These are phyloP conservation scores for Rhizopogon vulgaris DNA, from an alignment of 768 basidiomycete species.

Conservation along the genomic window DNA sequence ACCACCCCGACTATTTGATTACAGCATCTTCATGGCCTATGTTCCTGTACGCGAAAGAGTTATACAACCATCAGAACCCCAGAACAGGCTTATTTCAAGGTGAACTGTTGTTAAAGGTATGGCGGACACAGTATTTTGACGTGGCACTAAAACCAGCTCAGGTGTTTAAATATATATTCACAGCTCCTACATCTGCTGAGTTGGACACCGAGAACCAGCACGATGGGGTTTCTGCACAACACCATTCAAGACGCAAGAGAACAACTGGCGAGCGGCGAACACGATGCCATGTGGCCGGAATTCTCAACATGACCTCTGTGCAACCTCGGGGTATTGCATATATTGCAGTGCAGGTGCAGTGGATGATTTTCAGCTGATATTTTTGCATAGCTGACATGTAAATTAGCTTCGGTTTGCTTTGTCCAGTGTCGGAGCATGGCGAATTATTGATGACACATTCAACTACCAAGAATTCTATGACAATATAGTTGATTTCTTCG, in stretches of 20 bases:
- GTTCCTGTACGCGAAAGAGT: constrained; percentile 11
- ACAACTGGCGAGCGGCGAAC: constrained; percentile 4
- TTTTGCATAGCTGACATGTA: background rate
- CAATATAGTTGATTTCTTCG: constrained; percentile 14
- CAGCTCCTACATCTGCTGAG: constrained; percentile 12
- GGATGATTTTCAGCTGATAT: background rate
- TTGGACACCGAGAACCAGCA: background rate
- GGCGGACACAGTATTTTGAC: background rate
- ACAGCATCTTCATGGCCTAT: constrained; percentile 13
- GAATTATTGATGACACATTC: constrained; percentile 3
- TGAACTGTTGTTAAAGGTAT: constrained; percentile 12
- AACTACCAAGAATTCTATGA: constrained; percentile 10
- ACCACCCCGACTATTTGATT: constrained; percentile 10
- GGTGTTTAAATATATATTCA: constrained; percentile 14
- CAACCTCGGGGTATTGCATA: constrained; percentile 19
- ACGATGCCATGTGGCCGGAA: constrained; percentile 1
- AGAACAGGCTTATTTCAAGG: constrained; percentile 15
- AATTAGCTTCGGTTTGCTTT: constrained; percentile 12
- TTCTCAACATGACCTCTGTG: constrained; percentile 8
- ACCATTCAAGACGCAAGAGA: background rate
- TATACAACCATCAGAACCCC: constrained; percentile 6
- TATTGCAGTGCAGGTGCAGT: constrained; percentile 17
- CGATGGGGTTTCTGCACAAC: background rate
- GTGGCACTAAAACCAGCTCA: background rate
- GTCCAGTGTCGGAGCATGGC: constrained; percentile 7